These are phyloP conservation scores for Neofusicoccum umdonicola DNA, from an alignment of 2,329 filamentous ascomycete species.

Conservation along the genomic window DNA sequence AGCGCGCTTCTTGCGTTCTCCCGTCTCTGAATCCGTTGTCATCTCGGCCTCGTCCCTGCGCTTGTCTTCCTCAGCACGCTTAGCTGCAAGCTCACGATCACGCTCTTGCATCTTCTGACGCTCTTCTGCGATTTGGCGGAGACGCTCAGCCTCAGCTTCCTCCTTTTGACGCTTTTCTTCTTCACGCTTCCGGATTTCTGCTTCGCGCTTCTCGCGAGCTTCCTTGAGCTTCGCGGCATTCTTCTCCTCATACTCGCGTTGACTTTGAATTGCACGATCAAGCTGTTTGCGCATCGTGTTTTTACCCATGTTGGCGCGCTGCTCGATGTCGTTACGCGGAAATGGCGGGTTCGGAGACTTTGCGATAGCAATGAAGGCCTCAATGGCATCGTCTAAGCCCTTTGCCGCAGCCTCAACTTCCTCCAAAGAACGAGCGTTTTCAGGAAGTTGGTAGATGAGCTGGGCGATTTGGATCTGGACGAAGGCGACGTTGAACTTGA, in stretches of 20 bases:
- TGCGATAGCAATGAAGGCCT: constrained; percentile 60
- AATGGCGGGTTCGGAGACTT: constrained; percentile 72
- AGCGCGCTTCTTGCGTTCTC: constrained; percentile 74
- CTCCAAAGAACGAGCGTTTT: constrained; percentile 72
- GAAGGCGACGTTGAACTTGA: constrained; percentile 97
- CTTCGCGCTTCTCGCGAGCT: constrained; percentile 75
- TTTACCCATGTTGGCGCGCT: constrained; percentile 93
- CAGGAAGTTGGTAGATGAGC: constrained; percentile 70
- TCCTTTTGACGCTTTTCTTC: constrained; percentile 68
- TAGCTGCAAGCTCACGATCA: constrained; percentile 68
- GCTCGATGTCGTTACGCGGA: constrained; percentile 84
- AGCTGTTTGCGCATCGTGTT: constrained; percentile 94
- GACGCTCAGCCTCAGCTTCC: constrained; percentile 69
- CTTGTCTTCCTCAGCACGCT: constrained; percentile 68
- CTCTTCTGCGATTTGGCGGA: constrained; percentile 82
- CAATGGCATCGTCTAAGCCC: constrained; percentile 84
- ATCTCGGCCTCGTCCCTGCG: constrained; percentile 70
- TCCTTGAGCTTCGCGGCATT: constrained; percentile 85
- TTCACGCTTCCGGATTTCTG: constrained; percentile 74
- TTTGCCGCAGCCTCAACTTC: constrained; percentile 78
- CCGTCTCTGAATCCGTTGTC: constrained; percentile 58
- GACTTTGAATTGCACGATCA: constrained; percentile 76
- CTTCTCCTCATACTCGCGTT: constrained; percentile 88
- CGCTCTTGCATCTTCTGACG: constrained; percentile 75
- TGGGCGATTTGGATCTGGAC: constrained; percentile 93